These are phyloP conservation scores for Vitis vinifera DNA, from an alignment of 164 flowering plant species.

Conservation along the genomic window ASM3070453v1 NC_081823.1:8644501-8645000, in stretches of 20 bases:
- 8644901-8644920: neutral
- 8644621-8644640: too few relatives aligned
- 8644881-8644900: too few relatives aligned
- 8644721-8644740: neutral
- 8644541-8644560: slow-evolving; percentile 46
- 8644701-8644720: neutral
- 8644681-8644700: neutral
- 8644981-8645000: too few relatives aligned
- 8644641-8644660: neutral
- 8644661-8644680: neutral
- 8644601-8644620: too few relatives aligned
- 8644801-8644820: too few relatives aligned
- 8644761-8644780: neutral
- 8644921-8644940: too few relatives aligned
- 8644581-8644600: too few relatives aligned
- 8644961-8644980: too few relatives aligned
- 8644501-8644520: slow-evolving; percentile 39
- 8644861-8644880: too few relatives aligned
- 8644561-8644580: slow-evolving; percentile 30
- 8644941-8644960: too few relatives aligned
- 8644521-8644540: slow-evolving; percentile 43
- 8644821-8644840: too few relatives aligned
- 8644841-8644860: too few relatives aligned
- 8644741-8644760: neutral
- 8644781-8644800: neutral